phyloP scores from a whole-genome alignment of 2,329 filamentous ascomycete genomes.

The Aphanoascus verrucosus region DNA sequence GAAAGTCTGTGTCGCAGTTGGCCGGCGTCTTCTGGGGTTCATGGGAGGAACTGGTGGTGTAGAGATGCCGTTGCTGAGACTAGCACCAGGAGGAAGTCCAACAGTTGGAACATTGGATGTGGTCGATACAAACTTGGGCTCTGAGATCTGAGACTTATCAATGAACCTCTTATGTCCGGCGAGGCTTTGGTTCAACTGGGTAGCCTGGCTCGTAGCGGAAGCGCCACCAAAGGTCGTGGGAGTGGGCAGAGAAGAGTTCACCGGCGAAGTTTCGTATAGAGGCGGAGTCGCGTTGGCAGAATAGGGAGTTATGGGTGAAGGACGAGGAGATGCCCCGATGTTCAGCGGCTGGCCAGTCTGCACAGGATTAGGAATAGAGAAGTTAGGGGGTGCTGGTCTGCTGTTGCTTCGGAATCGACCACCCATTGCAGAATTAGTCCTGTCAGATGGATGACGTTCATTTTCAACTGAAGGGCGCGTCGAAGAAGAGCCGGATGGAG shows the following conservation, averaged over 20 bases:
- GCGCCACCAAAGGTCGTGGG: constrained; percentile 16
- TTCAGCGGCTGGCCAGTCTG: constrained; percentile 23
- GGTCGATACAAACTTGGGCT: constrained; percentile 43
- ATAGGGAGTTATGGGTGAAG: constrained; percentile 40
- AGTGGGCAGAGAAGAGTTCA: constrained; percentile 31
- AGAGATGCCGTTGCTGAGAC: constrained; percentile 43
- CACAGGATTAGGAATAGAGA: constrained; percentile 20
- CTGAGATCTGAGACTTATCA: constrained; percentile 52
- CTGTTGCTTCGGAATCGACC: constrained; percentile 33
- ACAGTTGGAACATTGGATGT: constrained; percentile 51
- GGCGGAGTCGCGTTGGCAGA: constrained; percentile 46
- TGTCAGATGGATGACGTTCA: constrained; percentile 17
- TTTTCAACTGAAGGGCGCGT: constrained; percentile 30
- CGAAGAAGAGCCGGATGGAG: constrained; percentile 25
- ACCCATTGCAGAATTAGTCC: constrained; percentile 30
- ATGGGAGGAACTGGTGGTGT: constrained; percentile 48
- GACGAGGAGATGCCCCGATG: constrained; percentile 33
- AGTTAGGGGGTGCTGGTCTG: constrained; percentile 22
- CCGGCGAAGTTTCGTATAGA: constrained; percentile 35
- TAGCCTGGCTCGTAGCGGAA: constrained; percentile 13
- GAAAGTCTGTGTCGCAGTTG: constrained; percentile 34
- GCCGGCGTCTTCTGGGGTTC: constrained; percentile 49
- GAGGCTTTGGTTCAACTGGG: constrained; percentile 21
- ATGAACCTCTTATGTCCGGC: constrained; percentile 45
- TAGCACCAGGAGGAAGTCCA: constrained; percentile 46